Evolutionary conservation across 129 eudicot genomes (phyloP).

Genomic region (Centella asiatica): DNA sequence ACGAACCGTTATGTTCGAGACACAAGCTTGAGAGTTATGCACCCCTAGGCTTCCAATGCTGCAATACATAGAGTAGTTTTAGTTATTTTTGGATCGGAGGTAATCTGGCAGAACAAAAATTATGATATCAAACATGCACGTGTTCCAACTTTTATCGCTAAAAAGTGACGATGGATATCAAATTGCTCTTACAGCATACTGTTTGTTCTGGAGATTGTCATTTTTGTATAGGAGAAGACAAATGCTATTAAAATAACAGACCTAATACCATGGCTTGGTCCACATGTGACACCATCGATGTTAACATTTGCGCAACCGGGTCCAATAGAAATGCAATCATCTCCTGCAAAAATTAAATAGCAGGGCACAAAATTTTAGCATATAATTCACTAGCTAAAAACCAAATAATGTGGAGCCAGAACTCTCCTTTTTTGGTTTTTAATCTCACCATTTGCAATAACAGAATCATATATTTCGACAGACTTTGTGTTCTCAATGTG

Average conservation of each 20-base stretch:
- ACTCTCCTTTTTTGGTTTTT: neutral
- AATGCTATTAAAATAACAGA: neutral
- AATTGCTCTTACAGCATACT: too few relatives aligned
- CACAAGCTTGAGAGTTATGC: conserved; percentile 79
- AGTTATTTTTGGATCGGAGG: too few relatives aligned
- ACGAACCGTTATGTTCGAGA: conserved; percentile 77
- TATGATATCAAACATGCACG: too few relatives aligned
- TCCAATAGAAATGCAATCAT: conserved; percentile 94
- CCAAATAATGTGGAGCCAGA: neutral
- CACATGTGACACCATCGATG: conserved; percentile 77
- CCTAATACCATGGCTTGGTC: conserved; percentile 98
- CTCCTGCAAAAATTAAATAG: conserved; percentile 40
- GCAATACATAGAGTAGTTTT: conserved; percentile 1
- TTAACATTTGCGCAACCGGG: conserved; percentile 81
- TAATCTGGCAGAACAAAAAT: too few relatives aligned
- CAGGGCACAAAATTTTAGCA: neutral
- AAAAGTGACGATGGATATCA: too few relatives aligned
- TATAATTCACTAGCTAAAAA: neutral
- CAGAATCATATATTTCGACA: conserved; percentile 81
- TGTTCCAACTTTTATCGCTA: too few relatives aligned
- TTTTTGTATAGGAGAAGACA: too few relatives aligned
- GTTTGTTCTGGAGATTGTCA: too few relatives aligned
- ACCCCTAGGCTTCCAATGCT: conserved; percentile 95
- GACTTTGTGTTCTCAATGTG: conserved; percentile 72
- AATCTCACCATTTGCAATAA: conserved; percentile 58